A percentile compares a stretch with the other conserved stretches of the same genome.
Evolutionary conservation across 257 asterid genomes (phyloP).

Genomic region (Galeopsis tetrahit): DNA sequence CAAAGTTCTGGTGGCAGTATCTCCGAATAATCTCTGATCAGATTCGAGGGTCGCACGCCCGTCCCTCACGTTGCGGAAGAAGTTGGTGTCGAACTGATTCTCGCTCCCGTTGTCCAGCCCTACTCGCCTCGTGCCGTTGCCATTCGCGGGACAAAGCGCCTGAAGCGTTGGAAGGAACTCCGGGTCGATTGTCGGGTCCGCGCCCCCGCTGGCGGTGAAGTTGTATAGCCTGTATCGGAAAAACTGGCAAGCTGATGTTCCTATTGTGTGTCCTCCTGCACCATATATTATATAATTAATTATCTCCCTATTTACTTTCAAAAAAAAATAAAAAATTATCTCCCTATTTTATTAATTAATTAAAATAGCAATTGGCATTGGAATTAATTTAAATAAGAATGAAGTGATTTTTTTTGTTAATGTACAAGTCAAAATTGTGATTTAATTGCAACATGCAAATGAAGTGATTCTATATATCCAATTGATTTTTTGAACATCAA

Average conservation of each 20-base stretch:
- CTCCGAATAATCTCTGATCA: constrained; percentile 74
- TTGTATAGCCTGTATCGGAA: constrained; percentile 76
- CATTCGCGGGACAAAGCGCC: constrained; percentile 65
- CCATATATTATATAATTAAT: too few relatives aligned
- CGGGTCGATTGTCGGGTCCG: constrained; percentile 69
- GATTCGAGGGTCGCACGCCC: constrained; percentile 82
- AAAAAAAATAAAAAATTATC: too few relatives aligned
- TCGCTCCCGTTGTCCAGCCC: constrained; percentile 74
- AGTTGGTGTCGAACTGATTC: constrained; percentile 59
- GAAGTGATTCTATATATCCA: too few relatives aligned
- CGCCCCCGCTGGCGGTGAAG: constrained; percentile 53
- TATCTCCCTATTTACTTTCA: too few relatives aligned
- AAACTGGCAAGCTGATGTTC: constrained; percentile 78
- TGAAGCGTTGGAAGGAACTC: constrained; percentile 67
- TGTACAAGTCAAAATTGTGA: too few relatives aligned
- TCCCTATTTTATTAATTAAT: too few relatives aligned
- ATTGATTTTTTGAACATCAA: too few relatives aligned
- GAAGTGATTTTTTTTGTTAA: too few relatives aligned
- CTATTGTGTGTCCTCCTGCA: constrained; percentile 90
- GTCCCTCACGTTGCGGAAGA: constrained; percentile 57
- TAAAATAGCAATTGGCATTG: too few relatives aligned
- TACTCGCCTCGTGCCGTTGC: constrained; percentile 55
- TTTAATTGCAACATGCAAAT: too few relatives aligned
- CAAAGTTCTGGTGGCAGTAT: constrained; percentile 47
- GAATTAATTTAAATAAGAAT: too few relatives aligned